Base-by-base conservation (phyloP, 148 eudicot genomes). In the Chenopodium album region DNA sequence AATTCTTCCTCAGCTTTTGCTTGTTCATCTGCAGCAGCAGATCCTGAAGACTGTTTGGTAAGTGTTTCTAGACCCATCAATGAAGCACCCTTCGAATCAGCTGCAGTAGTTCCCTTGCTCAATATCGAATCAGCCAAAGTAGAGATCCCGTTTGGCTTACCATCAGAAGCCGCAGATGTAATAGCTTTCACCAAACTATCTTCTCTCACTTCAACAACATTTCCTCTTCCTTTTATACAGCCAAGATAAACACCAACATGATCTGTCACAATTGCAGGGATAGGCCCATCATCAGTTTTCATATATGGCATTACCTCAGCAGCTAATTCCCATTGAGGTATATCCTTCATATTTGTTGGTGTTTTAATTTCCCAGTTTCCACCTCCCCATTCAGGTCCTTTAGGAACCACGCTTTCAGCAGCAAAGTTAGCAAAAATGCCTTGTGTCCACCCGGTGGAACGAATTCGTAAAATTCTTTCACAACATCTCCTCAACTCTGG, bases 351-450 rank as follows among this genome's bases (percentile, higher is more conserved):
- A 83, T 85, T 93, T 77, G 88, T 88, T 50, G 97, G 98, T 56
- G 98, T 96, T 85, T 92, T 94, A 78, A 96, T 94, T 82, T 96
- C 99, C 98, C 99, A 96, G 82, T 96, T 94, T 46, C 98, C 98
- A 78, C 98, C 98, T 37, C 99, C 99, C 99, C 99, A 96, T 86
- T 96, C 99, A 44, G 95, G 88, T 65, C 99, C 99, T 90, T 94
- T 94, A 19, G 99, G 99, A 84, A 94, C 94, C 98, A 96, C 94
- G 81, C 95, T 96, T 89, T 96, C 99, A 54, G 99, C 99, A 82
- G 99, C 97, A 86, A 96, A 96, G 90, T 96, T 96, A 64, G 99
- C 99, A 83, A 96, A 96, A 65, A 96, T 96, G 78, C 99, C 99
- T 86, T 96, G 99, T 54, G 99, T 96, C 99, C 99, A 96, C 63